These are phyloP conservation scores for Rhododendron molle DNA, from an alignment of 148 eudicot species.

Conservation along the genomic window DNA sequence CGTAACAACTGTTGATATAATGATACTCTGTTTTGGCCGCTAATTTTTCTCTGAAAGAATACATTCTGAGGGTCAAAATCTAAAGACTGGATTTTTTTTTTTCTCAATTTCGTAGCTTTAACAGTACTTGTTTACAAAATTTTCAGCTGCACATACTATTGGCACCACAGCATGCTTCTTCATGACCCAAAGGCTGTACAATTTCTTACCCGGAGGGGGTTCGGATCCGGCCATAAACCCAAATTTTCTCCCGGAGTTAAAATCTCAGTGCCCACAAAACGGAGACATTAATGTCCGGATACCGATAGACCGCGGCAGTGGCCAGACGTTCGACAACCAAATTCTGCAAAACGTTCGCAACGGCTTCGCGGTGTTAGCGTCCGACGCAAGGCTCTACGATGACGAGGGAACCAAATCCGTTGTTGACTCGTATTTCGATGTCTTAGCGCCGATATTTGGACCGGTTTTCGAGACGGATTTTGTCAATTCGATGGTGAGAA, in stretches of 20 bases:
- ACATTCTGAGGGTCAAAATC: too few species aligned
- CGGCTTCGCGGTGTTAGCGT: constrained; percentile 50
- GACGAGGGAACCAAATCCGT: constrained; percentile 34
- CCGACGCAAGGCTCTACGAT: constrained; percentile 52
- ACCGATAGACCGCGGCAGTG: constrained; percentile 38
- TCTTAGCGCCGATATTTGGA: constrained; percentile 21
- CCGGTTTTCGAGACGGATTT: constrained; percentile 47
- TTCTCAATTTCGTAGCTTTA: neutral
- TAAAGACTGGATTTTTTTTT: neutral
- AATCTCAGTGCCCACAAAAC: constrained; percentile 36
- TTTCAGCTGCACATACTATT: constrained; percentile 52
- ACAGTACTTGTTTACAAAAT: neutral
- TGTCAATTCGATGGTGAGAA: constrained; percentile 42
- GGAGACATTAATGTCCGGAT: constrained; percentile 41
- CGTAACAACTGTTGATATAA: neutral
- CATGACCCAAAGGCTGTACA: constrained; percentile 52
- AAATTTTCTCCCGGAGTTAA: constrained; percentile 32
- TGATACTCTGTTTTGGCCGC: neutral
- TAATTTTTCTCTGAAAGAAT: too few species aligned
- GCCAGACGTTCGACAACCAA: constrained; percentile 33
- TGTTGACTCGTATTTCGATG: constrained; percentile 41
- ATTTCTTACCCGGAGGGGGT: constrained; percentile 33
- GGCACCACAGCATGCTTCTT: constrained; percentile 66
- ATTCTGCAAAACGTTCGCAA: constrained; percentile 38
- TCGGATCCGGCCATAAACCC: constrained; percentile 52